A percentile compares a stretch with the other conserved stretches of the same genome.
Conservation (phyloP, 306 rosid genomes). For the Luffa acutangula region DNA sequence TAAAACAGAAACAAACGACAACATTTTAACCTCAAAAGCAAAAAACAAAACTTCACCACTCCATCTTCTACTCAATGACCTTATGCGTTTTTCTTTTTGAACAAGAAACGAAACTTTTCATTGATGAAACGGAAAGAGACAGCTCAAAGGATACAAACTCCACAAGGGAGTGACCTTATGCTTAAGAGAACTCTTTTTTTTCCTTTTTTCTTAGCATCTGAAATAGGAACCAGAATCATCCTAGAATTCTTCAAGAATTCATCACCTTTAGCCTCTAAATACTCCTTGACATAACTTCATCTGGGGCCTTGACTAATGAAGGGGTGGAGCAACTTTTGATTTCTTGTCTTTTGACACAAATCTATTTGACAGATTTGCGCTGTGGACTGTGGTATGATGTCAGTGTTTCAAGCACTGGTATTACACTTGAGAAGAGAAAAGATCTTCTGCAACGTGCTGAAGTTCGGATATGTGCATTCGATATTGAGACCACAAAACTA, state of each 20-base stretch:
- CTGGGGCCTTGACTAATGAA: too few relatives aligned
- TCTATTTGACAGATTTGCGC: slow-evolving; percentile 44
- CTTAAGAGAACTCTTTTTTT: too few relatives aligned
- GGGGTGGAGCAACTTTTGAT: not conserved
- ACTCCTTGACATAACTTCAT: too few relatives aligned
- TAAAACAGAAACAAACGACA: not conserved
- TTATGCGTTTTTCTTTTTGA: too few relatives aligned
- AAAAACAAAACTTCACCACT: not conserved
- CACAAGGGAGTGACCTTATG: too few relatives aligned
- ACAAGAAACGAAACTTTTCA: too few relatives aligned
- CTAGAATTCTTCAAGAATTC: not conserved
- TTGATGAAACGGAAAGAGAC: too few relatives aligned
- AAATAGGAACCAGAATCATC: too few relatives aligned
- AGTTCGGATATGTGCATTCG: slow-evolving; percentile 95
- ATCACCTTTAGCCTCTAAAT: not conserved
- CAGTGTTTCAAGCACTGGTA: slow-evolving; percentile 52
- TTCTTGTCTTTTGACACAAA: slow-evolving; percentile 10
- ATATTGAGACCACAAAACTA: slow-evolving; percentile 93
- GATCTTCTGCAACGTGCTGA: slow-evolving; percentile 99
- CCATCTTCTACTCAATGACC: not conserved
- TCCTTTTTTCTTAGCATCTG: too few relatives aligned
- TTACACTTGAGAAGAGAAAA: slow-evolving; percentile 67
- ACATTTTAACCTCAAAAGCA: not conserved
- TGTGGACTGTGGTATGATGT: slow-evolving; percentile 93
- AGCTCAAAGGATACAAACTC: too few relatives aligned